These are phyloP conservation scores for Myxozyma kluyveri DNA, from an alignment of 805 yeast species.

Conservation along the genomic window DNA sequence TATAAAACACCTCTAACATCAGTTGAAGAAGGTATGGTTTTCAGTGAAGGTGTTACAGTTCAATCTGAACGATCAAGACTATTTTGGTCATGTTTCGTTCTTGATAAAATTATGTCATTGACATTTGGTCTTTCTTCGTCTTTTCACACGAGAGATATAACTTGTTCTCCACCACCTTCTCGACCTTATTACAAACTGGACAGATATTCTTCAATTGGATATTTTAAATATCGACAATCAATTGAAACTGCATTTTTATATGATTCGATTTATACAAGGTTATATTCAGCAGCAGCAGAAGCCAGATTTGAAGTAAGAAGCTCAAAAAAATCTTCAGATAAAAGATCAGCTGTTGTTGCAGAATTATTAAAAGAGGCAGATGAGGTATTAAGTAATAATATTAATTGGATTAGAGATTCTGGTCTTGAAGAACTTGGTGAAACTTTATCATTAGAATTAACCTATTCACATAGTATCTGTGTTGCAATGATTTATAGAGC, in stretches of 20 bases:
- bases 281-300: conserved; percentile 26
- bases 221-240: conserved; percentile 19
- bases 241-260: conserved; percentile 22
- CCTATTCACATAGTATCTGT: conserved; percentile 19
- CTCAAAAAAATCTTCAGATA: conserved; percentile 12
- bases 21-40: conserved; percentile 21
- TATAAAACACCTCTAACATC: not conserved
- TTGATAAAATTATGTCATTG: conserved; percentile 21
- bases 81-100: conserved; percentile 22
- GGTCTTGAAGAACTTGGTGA: conserved; percentile 6
- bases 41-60: conserved; percentile 1
- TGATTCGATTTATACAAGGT: conserved; percentile 21
- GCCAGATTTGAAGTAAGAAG: conserved; percentile 17
- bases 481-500: conserved; percentile 25
- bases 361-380: conserved; percentile 18
- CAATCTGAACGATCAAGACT: conserved; percentile 17
- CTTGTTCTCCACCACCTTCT: conserved; percentile 11
- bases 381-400: conserved; percentile 4
- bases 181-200: conserved; percentile 10
- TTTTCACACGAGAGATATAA: conserved; percentile 20
- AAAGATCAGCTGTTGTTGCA: conserved; percentile 16
- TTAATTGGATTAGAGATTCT: conserved; percentile 5
- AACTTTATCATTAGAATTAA: conserved; percentile 10
- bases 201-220: conserved; percentile 12
- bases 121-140: conserved; percentile 25